Conservation (phyloP, 129 eudicot genomes). For the Mikania micrantha region DNA sequence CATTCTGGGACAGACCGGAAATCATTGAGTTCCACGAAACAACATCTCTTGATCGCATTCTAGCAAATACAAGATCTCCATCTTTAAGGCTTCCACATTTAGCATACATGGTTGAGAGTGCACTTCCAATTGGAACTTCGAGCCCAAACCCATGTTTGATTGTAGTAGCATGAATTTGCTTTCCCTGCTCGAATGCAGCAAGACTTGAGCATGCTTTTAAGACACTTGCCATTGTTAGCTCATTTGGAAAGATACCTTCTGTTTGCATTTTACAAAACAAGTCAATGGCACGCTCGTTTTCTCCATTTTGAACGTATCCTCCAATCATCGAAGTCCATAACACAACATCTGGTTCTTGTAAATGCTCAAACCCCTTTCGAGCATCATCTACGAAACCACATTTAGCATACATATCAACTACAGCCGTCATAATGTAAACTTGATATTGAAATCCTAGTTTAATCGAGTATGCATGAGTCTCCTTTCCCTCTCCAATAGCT, state of each 20-base stretch:
- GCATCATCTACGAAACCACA: conserved; percentile 70
- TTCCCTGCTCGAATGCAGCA: conserved; percentile 83
- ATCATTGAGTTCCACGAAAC: conserved; percentile 63
- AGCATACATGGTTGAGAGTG: conserved; percentile 70
- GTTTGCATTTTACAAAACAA: conserved; percentile 69
- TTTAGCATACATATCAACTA: conserved; percentile 94
- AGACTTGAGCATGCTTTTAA: conserved; percentile 83
- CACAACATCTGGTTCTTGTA: conserved; percentile 65
- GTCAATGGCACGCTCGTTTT: conserved; percentile 59
- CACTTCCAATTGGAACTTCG: conserved; percentile 75
- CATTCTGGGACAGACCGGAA: conserved; percentile 85
- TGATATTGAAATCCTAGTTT: conserved; percentile 69
- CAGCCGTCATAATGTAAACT: conserved; percentile 66
- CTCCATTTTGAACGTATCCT: conserved; percentile 81
- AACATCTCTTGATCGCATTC: conserved; percentile 40
- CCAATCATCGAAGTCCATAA: conserved; percentile 90
- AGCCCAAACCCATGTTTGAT: conserved; percentile 72
- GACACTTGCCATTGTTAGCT: conserved; percentile 70
- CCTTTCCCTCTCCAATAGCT: conserved; percentile 49
- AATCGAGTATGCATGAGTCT: conserved; percentile 59
- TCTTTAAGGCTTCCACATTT: conserved; percentile 72
- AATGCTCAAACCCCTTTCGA: conserved; percentile 63
- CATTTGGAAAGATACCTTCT: conserved; percentile 66
- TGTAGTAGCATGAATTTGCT: conserved; percentile 69
- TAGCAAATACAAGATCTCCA: conserved; percentile 42